Evolutionary conservation across 2,329 filamentous ascomycete genomes (phyloP).

Genomic region (Trichoderma sp.): DNA sequence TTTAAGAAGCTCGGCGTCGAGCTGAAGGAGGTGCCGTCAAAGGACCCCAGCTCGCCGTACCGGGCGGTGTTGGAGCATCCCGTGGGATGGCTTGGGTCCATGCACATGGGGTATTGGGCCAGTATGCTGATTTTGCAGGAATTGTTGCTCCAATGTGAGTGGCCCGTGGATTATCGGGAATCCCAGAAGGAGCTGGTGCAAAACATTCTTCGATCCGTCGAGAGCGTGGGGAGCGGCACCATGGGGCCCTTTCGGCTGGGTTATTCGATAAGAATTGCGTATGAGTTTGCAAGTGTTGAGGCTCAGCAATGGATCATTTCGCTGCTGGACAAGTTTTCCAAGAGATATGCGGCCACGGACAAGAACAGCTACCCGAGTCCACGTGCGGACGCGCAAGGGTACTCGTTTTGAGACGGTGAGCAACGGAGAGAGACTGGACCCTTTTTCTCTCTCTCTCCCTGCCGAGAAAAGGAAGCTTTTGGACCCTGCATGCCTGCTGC

Average conservation of each 20-base stretch:
- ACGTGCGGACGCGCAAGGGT: conserved; percentile 24
- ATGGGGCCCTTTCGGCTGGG: conserved; percentile 41
- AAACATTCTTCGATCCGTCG: conserved; percentile 38
- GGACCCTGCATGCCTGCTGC: not conserved
- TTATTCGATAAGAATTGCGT: conserved; percentile 38
- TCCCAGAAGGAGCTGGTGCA: conserved; percentile 29
- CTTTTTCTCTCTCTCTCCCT: not conserved
- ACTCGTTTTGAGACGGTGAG: conserved; percentile 5
- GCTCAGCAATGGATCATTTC: conserved; percentile 36
- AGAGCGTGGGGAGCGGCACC: conserved; percentile 36
- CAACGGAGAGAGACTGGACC: not conserved
- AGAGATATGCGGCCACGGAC: conserved; percentile 35
- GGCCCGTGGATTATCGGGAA: conserved; percentile 28
- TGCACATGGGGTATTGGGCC: conserved; percentile 39
- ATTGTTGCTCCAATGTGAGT: conserved; percentile 33
- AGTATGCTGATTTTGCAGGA: conserved; percentile 41
- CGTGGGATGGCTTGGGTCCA: conserved; percentile 34
- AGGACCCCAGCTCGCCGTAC: conserved; percentile 34
- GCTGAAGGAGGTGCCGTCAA: conserved; percentile 30
- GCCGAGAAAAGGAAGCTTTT: not conserved
- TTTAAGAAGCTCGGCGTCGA: conserved; percentile 27
- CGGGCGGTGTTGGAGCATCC: conserved; percentile 33
- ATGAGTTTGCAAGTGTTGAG: conserved; percentile 37
- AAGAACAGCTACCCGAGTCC: conserved; percentile 30
- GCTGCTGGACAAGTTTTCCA: conserved; percentile 32